These are phyloP conservation scores for Pseudogymnoascus verrucosus DNA, from an alignment of 2,329 filamentous ascomycete genomes.

Conservation along the genomic window DNA sequence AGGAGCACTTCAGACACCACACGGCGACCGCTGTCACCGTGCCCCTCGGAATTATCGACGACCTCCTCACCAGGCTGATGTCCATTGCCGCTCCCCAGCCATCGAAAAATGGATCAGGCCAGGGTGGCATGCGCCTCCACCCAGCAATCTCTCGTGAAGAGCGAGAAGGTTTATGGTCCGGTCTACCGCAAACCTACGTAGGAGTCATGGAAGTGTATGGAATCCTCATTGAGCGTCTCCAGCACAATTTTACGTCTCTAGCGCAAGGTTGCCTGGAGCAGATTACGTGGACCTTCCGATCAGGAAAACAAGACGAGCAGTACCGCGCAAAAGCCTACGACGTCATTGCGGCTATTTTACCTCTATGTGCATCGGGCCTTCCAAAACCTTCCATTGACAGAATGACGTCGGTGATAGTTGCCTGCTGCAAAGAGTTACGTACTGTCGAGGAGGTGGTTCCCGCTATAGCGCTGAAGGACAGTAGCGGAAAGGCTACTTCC, in stretches of 20 bases:
- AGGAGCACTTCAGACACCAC: conserved; percentile 51
- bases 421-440: conserved; percentile 69
- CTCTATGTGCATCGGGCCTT: conserved; percentile 56
- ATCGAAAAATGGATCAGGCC: conserved; percentile 13
- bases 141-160: conserved; percentile 71
- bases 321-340: conserved; percentile 56
- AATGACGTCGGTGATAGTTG: conserved; percentile 52
- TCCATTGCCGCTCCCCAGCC: conserved; percentile 49
- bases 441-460: conserved; percentile 31
- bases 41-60: conserved; percentile 58
- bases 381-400: conserved; percentile 57
- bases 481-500: conserved; percentile 11
- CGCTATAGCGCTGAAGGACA: conserved; percentile 25
- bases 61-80: conserved; percentile 62
- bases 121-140: conserved; percentile 45
- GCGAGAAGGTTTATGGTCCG: conserved; percentile 67
- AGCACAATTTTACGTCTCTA: conserved; percentile 48
- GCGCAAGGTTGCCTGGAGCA: conserved; percentile 63
- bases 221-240: conserved; percentile 50
- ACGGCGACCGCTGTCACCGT: conserved; percentile 60
- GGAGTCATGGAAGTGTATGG: conserved; percentile 58
- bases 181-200: conserved; percentile 66
- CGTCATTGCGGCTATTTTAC: conserved; percentile 49
- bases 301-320: conserved; percentile 41
- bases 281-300: conserved; percentile 60